phyloP scores from a whole-genome alignment of 192 early-diverging fungal species.

The Coemansia sp. region DNA sequence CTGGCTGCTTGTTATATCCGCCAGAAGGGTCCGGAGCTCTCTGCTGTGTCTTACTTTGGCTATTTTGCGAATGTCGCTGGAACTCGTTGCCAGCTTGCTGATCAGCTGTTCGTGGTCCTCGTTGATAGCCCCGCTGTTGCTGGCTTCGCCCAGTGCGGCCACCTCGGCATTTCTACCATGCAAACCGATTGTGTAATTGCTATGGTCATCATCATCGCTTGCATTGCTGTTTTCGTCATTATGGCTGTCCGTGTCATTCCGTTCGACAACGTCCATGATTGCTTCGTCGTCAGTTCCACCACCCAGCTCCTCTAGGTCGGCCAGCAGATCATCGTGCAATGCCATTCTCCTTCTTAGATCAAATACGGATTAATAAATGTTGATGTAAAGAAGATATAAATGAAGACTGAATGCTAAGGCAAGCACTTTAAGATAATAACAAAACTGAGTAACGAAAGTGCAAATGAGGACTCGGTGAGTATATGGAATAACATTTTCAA shows the following conservation, averaged over 20 bases:
- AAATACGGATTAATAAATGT: background rate
- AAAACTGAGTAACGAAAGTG: background rate
- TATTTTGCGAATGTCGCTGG: slow-evolving; percentile 63
- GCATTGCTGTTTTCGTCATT: slow-evolving; percentile 23
- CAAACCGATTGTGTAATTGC: slow-evolving; percentile 32
- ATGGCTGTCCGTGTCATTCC: background rate
- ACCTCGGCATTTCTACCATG: slow-evolving; percentile 45
- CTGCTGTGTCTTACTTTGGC: slow-evolving; percentile 64
- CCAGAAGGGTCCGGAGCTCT: slow-evolving; percentile 62
- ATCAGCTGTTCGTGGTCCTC: slow-evolving; percentile 49
- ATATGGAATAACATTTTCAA: too few species aligned
- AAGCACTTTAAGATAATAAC: background rate
- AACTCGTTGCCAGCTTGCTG: slow-evolving; percentile 26
- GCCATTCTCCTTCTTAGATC: slow-evolving; percentile 53
- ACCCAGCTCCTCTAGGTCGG: slow-evolving; percentile 80
- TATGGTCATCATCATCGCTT: background rate
- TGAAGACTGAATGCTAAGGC: background rate
- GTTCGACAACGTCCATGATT: slow-evolving; percentile 12
- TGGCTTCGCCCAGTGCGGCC: slow-evolving; percentile 53
- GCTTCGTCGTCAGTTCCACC: slow-evolving; percentile 53
- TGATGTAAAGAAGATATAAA: background rate
- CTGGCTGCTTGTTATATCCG: slow-evolving; percentile 48
- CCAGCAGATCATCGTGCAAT: slow-evolving; percentile 81
- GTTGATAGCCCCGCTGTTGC: slow-evolving; percentile 52
- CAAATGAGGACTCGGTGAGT: background rate